Evolutionary conservation across 2,329 filamentous ascomycete species (phyloP), one percentile per base, ranked within the genome.

Genomic region (Blastomyces emzantsi): DNA sequence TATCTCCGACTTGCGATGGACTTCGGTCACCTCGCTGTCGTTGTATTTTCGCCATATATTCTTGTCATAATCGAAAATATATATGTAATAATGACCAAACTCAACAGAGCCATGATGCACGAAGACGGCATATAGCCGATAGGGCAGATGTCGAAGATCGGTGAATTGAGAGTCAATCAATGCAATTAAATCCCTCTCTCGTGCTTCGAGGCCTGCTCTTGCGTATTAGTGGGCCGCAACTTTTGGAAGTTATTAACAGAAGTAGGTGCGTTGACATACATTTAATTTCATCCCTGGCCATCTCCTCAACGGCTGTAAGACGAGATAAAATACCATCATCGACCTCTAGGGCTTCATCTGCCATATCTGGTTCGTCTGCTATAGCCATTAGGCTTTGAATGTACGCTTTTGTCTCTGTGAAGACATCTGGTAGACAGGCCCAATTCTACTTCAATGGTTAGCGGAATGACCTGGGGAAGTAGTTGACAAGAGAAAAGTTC

Each of bases 61-160:
- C 57, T 85, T 84, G 67, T 87, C 84, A 74, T 96, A 96, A 77
- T 97, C 94, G 71, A 87, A 90, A 67, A 99, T 95, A 83, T 92
- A 97, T 55, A 97, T 91, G 88, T 91, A 97, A 77, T 97, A 99
- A 75, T 99, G 94, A 0, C 94, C 94, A 56, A 87, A 87, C 55
- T 81, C 83, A 51, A 87, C 82, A 36, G 76, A 77, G 39, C 83
- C 82, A 25, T 89, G 87, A 73, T 99, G 94, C 70, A 96, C 93
- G 71, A 99, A 96, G 41, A 97, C 89, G 0, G 93, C 90, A 69
- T 97, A 92, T 4, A 99, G 83, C 17, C 86, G 86, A 74, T 97
- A 99, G 13, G 87, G 84, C 57, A 90, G 79, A 33, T 85, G 79
- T 54, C 82, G 82, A 70, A 87, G 83, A 61, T 84, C 82, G 3